Evolutionary conservation across 2,329 filamentous ascomycete species (phyloP), one percentile per base, ranked within the genome.

Genomic region (Claviceps sp.): DNA sequence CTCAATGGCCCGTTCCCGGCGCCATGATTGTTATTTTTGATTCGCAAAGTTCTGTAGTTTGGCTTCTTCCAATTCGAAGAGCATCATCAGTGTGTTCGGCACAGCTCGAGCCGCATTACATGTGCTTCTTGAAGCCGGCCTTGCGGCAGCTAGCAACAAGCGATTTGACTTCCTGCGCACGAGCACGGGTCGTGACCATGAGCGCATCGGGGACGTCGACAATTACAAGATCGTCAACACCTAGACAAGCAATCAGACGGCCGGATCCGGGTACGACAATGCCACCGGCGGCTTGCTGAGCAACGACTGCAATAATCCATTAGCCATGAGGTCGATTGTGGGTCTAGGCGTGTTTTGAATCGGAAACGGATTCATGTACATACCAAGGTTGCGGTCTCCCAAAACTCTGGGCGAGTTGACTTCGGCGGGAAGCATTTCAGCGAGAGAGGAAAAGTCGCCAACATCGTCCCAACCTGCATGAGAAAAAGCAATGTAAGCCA

Each of bases 181-280:
- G 59, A 22, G 59, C 59, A 49, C 59, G 54, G 36, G 59, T 61
- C 1, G 59, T 61, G 37, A 61, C 55, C 58, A 61, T 59, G 55
- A 61, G 59, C 17, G 59, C 59, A 51, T 61, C 59, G 29, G 59
- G 59, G 23, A 59, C 52, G 37, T 61, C 59, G 23, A 61, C 55
- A 43, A 61, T 61, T 43, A 61, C 59, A 34, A 61, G 56, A 46
- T 61, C 59, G 53, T 61, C 59, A 22, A 61, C 56, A 51, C 59
- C 59, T 17, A 61, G 53, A 45, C 57, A 59, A 38, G 59, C 59
- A 47, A 61, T 50, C n/a, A 61, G 53, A 40, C 59, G 59, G 45
- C 58, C 58, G 23, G 59, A 60, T 23, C 55, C 58, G 7, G 59
- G 59, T 17, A 61, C 58, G 26, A 61, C 58, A 26, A 61, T 58